Conservation (phyloP, 306 rosid species). For the Trifolium repens region DNA sequence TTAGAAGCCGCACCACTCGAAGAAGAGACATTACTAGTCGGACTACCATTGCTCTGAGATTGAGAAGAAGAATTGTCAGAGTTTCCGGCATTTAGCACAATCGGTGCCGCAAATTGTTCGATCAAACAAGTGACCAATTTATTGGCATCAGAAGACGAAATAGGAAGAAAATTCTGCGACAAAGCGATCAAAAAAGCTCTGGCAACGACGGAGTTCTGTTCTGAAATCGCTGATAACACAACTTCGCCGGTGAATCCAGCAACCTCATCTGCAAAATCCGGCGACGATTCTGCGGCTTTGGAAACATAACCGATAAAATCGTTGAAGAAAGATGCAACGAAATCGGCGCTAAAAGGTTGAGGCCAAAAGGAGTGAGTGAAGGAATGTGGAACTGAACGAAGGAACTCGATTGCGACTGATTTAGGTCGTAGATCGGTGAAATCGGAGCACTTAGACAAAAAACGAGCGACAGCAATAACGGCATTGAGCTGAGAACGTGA, state of each 20-base stretch:
- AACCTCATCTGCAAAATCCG: slow-evolving; percentile 69
- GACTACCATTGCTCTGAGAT: slow-evolving; percentile 77
- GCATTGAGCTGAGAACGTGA: slow-evolving; percentile 95
- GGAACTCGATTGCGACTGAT: slow-evolving; percentile 70
- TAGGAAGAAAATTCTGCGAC: slow-evolving; percentile 70
- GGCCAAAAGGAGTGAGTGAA: slow-evolving; percentile 83
- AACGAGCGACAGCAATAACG: slow-evolving; percentile 79
- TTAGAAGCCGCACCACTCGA: slow-evolving; percentile 63
- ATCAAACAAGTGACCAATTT: slow-evolving; percentile 61
- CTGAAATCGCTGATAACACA: slow-evolving; percentile 56
- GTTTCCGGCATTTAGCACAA: slow-evolving; percentile 13
- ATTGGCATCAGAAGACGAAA: slow-evolving; percentile 64
- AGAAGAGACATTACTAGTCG: slow-evolving; percentile 67
- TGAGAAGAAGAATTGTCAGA: slow-evolving; percentile 69
- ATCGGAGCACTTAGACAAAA: slow-evolving; percentile 74
- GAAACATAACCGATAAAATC: slow-evolving; percentile 66
- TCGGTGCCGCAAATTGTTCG: slow-evolving; percentile 60
- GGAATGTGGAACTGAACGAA: slow-evolving; percentile 72
- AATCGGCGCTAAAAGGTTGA: slow-evolving; percentile 62
- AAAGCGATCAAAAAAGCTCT: slow-evolving; percentile 73
- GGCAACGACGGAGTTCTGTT: slow-evolving; percentile 60
- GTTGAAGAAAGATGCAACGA: slow-evolving; percentile 63
- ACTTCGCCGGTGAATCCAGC: slow-evolving; percentile 66
- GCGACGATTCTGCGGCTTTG: slow-evolving; percentile 67
- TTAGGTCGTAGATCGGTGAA: slow-evolving; percentile 76